Conservation (phyloP, 345 rosid species). For the Eucalyptus paniculata region DNA sequence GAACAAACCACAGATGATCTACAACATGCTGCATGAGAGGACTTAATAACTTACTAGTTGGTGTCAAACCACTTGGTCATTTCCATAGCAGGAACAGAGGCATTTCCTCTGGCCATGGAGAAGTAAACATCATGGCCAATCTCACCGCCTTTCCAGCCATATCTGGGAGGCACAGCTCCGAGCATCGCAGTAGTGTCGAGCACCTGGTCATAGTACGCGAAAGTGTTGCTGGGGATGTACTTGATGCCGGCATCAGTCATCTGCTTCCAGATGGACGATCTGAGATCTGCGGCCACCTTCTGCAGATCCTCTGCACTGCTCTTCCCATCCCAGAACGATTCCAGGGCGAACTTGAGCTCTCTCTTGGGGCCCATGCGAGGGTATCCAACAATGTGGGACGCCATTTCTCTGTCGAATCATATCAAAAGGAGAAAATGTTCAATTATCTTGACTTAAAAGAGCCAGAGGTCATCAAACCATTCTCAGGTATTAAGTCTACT, state of each 20-base stretch:
- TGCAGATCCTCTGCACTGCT: slow-evolving; percentile 80
- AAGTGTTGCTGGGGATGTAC: slow-evolving; percentile 94
- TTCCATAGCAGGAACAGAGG: slow-evolving; percentile 96
- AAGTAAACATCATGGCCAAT: slow-evolving; percentile 73
- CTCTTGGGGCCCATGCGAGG: slow-evolving; percentile 99
- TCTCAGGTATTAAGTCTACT: not conserved
- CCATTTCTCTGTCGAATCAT: slow-evolving; percentile 42
- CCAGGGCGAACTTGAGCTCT: slow-evolving; percentile 96
- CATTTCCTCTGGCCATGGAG: slow-evolving; percentile 99
- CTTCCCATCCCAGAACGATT: slow-evolving; percentile 97
- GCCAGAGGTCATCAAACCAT: not conserved
- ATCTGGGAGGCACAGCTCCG: slow-evolving; percentile 90
- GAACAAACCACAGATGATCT: not conserved
- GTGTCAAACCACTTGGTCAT: slow-evolving; percentile 99
- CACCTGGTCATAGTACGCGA: slow-evolving; percentile 81
- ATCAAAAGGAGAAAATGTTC: not conserved
- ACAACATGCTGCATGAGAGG: not conserved
- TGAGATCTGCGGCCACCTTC: slow-evolving; percentile 82
- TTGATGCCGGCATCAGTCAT: slow-evolving; percentile 83
- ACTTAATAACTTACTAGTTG: slow-evolving; percentile 72
- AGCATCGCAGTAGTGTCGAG: slow-evolving; percentile 93
- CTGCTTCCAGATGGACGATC: slow-evolving; percentile 90
- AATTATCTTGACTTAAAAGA: not conserved
- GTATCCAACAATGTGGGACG: slow-evolving; percentile 96
- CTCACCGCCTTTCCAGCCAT: slow-evolving; percentile 79